Evolutionary conservation across 2,329 filamentous ascomycete genomes (phyloP).

Genomic region (Moelleriella libera): DNA sequence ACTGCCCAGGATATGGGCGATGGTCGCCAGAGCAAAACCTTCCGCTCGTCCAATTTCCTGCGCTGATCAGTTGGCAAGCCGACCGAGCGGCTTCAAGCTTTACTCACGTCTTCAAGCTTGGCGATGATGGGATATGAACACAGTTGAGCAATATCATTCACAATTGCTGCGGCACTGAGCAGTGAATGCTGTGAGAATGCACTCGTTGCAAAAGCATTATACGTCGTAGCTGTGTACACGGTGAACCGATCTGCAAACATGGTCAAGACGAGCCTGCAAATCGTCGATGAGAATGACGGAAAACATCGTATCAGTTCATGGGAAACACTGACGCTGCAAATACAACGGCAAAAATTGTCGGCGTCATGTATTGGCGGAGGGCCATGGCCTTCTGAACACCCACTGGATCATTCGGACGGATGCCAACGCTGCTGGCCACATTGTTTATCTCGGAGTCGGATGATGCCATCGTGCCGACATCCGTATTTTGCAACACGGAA

Average conservation of each 20-base stretch:
- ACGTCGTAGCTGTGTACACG: conserved; percentile 16
- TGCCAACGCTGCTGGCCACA: conserved; percentile 12
- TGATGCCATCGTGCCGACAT: not conserved
- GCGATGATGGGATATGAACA: conserved; percentile 45
- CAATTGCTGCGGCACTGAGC: conserved; percentile 31
- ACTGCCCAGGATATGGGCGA: conserved; percentile 25
- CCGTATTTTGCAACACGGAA: not conserved
- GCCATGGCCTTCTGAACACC: conserved; percentile 6
- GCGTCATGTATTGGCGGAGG: conserved; percentile 11
- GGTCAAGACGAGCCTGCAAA: conserved; percentile 13
- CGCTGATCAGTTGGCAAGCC: not conserved
- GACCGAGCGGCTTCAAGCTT: not conserved
- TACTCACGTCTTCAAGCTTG: conserved; percentile 36
- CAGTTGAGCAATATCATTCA: conserved; percentile 31
- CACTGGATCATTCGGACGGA: not conserved
- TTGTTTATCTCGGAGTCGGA: not conserved
- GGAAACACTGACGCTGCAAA: conserved; percentile 8
- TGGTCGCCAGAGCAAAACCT: conserved; percentile 27
- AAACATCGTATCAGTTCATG: not conserved
- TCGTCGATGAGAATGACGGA: not conserved
- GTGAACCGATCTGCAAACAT: conserved; percentile 16
- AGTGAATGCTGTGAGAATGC: conserved; percentile 33
- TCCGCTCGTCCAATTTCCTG: conserved; percentile 40
- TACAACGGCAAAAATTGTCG: conserved; percentile 10
- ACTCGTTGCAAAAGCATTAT: conserved; percentile 18